Percentiles rank a stretch among this genome's conserved stretches.
Evolutionary conservation across 441 rosid genomes (phyloP).

Genomic region (Flueggea neowawraea): DNA sequence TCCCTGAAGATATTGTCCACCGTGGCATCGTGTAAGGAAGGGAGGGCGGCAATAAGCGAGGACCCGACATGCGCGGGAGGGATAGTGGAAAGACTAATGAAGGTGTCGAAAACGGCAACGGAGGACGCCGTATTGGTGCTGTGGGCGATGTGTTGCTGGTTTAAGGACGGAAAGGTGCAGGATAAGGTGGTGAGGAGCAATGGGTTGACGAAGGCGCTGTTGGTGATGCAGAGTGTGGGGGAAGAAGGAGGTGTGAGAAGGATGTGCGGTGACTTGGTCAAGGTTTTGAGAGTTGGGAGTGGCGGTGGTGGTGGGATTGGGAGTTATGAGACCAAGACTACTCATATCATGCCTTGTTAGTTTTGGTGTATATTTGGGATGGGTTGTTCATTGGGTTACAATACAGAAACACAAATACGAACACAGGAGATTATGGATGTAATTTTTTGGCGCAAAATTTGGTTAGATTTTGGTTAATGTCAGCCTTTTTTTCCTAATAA

Average conservation of each 20-base stretch:
- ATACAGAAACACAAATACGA: too few species aligned
- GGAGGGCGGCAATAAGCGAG: constrained; percentile 41
- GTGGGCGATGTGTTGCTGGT: constrained; percentile 70
- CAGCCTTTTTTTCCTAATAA: too few species aligned
- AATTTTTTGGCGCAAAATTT: too few species aligned
- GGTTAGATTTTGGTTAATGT: too few species aligned
- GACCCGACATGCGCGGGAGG: constrained; percentile 38
- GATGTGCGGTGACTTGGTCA: constrained; percentile 67
- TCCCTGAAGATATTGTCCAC: constrained; percentile 50
- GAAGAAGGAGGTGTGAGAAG: constrained; percentile 42
- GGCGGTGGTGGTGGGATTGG: constrained; percentile 15
- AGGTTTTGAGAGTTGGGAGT: constrained; percentile 28
- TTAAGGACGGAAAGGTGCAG: constrained; percentile 48
- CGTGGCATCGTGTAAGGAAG: constrained; percentile 51
- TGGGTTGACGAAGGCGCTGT: constrained; percentile 58
- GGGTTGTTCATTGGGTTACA: not conserved
- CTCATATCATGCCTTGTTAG: constrained; percentile 39
- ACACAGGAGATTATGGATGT: too few species aligned
- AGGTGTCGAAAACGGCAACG: constrained; percentile 63
- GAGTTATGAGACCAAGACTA: constrained; percentile 35
- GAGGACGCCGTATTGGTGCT: constrained; percentile 69
- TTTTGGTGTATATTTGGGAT: not conserved
- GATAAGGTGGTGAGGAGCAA: constrained; percentile 60
- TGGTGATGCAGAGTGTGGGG: constrained; percentile 79
- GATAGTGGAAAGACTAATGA: constrained; percentile 55